phyloP scores from a whole-genome alignment of 31 red algal genomes.

The Endocladia muricata region DNA sequence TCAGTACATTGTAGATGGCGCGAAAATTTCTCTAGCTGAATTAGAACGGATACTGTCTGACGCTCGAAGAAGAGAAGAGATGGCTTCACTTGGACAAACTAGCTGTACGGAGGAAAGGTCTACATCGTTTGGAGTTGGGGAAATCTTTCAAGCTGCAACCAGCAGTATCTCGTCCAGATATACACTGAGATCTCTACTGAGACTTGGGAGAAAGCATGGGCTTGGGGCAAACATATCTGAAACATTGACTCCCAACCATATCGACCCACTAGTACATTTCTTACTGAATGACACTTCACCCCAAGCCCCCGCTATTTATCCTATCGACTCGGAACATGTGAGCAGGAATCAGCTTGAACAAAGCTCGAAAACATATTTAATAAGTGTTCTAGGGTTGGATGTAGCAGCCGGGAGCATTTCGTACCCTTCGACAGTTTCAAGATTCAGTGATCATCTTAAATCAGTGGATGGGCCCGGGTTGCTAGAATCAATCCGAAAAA shows the following conservation, averaged over 20 bases:
- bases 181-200: too few relatives aligned
- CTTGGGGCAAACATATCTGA: not conserved
- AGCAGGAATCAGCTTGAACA: not conserved
- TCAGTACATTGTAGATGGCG: conserved; percentile 36
- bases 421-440: conserved; percentile 19
- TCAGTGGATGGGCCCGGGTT: too few relatives aligned
- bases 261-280: conserved; percentile 35
- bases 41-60: conserved; percentile 16
- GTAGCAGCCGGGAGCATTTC: not conserved
- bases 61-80: not conserved
- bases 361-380: conserved; percentile 21
- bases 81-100: not conserved
- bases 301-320: conserved; percentile 13
- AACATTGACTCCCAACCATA: not conserved
- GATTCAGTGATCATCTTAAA: too few relatives aligned
- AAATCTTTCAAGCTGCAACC: too few relatives aligned
- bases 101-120: not conserved
- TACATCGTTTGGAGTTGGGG: not conserved
- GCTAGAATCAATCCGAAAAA: too few relatives aligned
- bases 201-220: not conserved
- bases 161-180: too few relatives aligned
- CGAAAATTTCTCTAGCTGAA: conserved; percentile 21
- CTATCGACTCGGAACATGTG: conserved; percentile 10
- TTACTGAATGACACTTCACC: conserved; percentile 28
- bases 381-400: conserved; percentile 29